A percentile compares a stretch with the other conserved stretches of the same genome.
These are phyloP conservation scores for Saccharomycopsis selenospora DNA, from an alignment of 805 yeast genomes.

Conservation along the genomic window DNA sequence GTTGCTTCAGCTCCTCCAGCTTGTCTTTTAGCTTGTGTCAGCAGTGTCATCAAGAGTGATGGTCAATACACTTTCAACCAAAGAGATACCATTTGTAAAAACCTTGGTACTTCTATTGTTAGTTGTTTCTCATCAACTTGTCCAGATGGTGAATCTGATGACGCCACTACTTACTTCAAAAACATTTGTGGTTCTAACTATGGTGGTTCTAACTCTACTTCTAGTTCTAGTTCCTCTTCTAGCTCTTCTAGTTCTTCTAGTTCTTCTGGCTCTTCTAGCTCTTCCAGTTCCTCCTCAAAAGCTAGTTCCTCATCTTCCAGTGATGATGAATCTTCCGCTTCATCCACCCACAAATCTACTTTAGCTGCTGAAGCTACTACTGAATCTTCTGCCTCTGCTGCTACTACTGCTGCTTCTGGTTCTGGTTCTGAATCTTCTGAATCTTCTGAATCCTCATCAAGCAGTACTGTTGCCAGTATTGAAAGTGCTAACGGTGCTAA, in stretches of 20 bases:
- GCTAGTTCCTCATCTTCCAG: slow-evolving; percentile 28
- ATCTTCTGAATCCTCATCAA: slow-evolving; percentile 24
- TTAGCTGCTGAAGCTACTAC: slow-evolving; percentile 21
- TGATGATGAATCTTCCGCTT: slow-evolving; percentile 25
- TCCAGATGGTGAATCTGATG: slow-evolving; percentile 51
- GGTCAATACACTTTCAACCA: slow-evolving; percentile 17
- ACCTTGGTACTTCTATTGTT: slow-evolving; percentile 45
- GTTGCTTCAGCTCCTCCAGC: slow-evolving; percentile 81
- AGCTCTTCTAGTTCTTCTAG: slow-evolving; percentile 26
- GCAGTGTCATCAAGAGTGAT: slow-evolving; percentile 47
- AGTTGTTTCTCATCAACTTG: slow-evolving; percentile 62
- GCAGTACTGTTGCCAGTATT: slow-evolving; percentile 20
- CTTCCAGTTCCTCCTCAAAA: slow-evolving; percentile 26
- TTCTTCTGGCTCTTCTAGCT: slow-evolving; percentile 21
- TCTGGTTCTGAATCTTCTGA: slow-evolving; percentile 22
- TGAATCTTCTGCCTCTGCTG: slow-evolving; percentile 24
- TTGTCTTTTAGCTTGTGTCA: slow-evolving; percentile 83
- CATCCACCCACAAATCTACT: slow-evolving; percentile 18
- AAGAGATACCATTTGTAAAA: slow-evolving; percentile 37
- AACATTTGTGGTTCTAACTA: slow-evolving; percentile 42
- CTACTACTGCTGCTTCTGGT: slow-evolving; percentile 25
- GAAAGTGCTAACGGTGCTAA: neutral
- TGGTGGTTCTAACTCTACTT: slow-evolving; percentile 26
- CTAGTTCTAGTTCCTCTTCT: slow-evolving; percentile 30
- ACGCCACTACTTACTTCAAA: slow-evolving; percentile 56